Conservation (phyloP, 2,329 filamentous ascomycete species). For the Cryphonectria carpinicola region DNA sequence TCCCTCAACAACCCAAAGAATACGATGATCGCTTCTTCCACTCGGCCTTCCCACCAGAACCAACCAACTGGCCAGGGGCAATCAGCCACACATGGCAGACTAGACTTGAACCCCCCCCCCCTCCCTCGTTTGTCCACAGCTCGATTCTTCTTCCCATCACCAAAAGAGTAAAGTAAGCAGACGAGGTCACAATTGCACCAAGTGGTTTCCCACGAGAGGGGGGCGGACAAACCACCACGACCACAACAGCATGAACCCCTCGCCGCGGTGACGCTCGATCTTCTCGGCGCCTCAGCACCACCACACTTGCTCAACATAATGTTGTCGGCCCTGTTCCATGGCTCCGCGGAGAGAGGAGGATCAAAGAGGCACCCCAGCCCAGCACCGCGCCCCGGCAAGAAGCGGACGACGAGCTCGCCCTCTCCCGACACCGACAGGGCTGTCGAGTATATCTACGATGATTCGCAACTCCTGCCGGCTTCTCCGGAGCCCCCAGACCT, state of each 20-base stretch:
- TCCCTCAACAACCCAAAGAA: background rate
- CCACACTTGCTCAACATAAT: constrained; percentile 51
- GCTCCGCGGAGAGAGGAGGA: constrained; percentile 42
- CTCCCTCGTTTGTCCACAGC: background rate
- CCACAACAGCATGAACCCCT: constrained; percentile 14
- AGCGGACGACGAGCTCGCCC: constrained; percentile 38
- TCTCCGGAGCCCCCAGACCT: constrained; percentile 63
- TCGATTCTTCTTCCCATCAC: background rate
- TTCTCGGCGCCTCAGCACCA: constrained; percentile 32
- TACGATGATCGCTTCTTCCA: background rate
- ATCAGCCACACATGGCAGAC: constrained; percentile 3
- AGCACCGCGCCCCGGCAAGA: constrained; percentile 32
- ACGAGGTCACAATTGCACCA: background rate
- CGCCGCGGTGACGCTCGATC: constrained; percentile 17
- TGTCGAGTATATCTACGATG: constrained; percentile 59
- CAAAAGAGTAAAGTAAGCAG: background rate
- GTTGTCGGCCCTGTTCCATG: constrained; percentile 51
- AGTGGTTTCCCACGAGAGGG: background rate
- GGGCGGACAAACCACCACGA: background rate
- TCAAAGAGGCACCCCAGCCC: constrained; percentile 32
- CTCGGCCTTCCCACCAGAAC: background rate
- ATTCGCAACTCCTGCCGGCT: constrained; percentile 54
- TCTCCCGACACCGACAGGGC: constrained; percentile 33
- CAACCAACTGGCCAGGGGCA: background rate
- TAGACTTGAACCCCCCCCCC: background rate